Evolutionary conservation across 2,329 filamentous ascomycete genomes (phyloP), one percentile per base, ranked within the genome.

Genomic region (Apiospora pterosperma): DNA sequence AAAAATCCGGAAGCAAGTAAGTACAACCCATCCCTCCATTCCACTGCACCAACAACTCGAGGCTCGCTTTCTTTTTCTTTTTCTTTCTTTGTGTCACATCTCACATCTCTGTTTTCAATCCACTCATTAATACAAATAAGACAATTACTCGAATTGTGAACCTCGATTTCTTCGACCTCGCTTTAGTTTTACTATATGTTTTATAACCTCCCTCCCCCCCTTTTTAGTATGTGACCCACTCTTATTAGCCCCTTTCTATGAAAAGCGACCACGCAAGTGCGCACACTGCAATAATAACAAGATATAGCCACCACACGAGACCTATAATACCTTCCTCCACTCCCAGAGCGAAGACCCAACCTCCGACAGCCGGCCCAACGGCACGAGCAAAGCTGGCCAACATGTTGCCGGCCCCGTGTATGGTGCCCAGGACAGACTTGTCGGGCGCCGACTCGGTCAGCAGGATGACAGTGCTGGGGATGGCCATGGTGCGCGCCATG

Each of bases 401-500:
- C 70, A 70, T 72, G 34, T 74, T 74, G 8, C 71, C 72, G 0
- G 76, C 71, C 0, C 77, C 77, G 36, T 79, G 76, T 8, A 80
- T 72, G 2, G 76, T 79, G 5, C 77, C 77, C 19, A 79, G 67
- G 8, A 78, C 75, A 3, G 65, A 70, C 65, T 72, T 73, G 14
- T 70, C 65, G n/a, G 78, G 76, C 11, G 77, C 75, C 2, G 76
- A 69, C 64, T 79, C 76, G 0, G 76, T 79, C 11, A 80, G 67
- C 25, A 80, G 67, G 19, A 79, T 77, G 3, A 79, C 77, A 0
- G 76, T 79, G 44, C 77, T 78, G 2, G 78, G 78, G 0, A 76
- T 74, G 0, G 77, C 77, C 70, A 90, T 89, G 0, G 88, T 90
- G 41, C 87, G 79, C 2, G 85, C 87, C 25, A 86, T 78, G 42